Conservation (phyloP, 2,329 filamentous ascomycete species). For the Sphaerulina vaccinii region DNA sequence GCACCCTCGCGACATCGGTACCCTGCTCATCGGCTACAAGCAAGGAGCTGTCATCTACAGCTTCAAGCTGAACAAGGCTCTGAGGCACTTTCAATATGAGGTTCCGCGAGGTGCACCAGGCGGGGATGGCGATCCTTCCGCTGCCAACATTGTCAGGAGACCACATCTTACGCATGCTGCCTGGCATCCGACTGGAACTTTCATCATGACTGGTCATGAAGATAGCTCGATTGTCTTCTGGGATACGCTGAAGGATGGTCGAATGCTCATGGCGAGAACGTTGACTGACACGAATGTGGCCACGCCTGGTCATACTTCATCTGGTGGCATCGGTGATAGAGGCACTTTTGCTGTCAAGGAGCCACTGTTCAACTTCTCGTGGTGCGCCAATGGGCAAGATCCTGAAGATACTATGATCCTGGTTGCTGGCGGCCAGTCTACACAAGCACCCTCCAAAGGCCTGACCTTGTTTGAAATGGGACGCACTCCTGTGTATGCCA, state of each 20-base stretch:
- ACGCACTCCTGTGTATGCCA: slow-evolving; percentile 83
- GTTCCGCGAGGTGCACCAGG: slow-evolving; percentile 80
- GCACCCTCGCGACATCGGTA: slow-evolving; percentile 89
- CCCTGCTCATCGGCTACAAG: slow-evolving; percentile 84
- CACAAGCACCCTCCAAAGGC: slow-evolving; percentile 67
- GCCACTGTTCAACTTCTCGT: slow-evolving; percentile 75
- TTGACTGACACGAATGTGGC: slow-evolving; percentile 73
- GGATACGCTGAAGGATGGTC: slow-evolving; percentile 77
- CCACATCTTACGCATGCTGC: slow-evolving; percentile 78
- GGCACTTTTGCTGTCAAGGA: slow-evolving; percentile 63
- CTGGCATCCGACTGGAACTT: slow-evolving; percentile 94
- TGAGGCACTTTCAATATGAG: slow-evolving; percentile 79
- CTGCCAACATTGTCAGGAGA: slow-evolving; percentile 61
- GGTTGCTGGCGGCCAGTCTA: slow-evolving; percentile 75
- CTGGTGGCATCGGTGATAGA: slow-evolving; percentile 34
- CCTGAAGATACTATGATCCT: slow-evolving; percentile 89
- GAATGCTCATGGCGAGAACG: slow-evolving; percentile 78
- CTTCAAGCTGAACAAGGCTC: slow-evolving; percentile 82
- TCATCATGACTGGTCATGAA: slow-evolving; percentile 81
- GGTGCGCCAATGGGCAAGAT: slow-evolving; percentile 86
- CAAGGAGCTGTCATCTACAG: slow-evolving; percentile 88
- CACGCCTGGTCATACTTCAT: slow-evolving; percentile 49
- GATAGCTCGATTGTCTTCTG: slow-evolving; percentile 91
- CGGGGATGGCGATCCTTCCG: slow-evolving; percentile 65
- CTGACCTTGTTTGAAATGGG: slow-evolving; percentile 89